Conservation (phyloP, 768 basidiomycete genomes). For the Thelephora ganbajun region DNA sequence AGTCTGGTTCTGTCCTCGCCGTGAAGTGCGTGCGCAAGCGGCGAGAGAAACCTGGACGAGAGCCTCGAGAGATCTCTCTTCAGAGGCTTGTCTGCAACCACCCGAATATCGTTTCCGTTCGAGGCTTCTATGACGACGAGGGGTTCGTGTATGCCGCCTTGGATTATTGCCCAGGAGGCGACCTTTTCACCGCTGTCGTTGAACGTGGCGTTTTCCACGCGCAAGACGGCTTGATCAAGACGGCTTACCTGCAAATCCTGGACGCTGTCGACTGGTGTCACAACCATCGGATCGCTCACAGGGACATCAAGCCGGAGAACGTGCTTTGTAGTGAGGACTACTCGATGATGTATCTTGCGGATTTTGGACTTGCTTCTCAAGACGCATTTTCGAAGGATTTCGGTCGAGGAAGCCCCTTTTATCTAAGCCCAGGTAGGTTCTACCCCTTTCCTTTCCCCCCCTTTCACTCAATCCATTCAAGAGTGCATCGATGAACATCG, state of each 20-base stretch:
- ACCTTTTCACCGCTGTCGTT: slow-evolving; percentile 29
- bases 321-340: slow-evolving; percentile 28
- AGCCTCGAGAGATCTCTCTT: slow-evolving; percentile 2
- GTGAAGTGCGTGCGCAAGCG: slow-evolving; percentile 14
- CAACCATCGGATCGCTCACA: slow-evolving; percentile 30
- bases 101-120: slow-evolving; percentile 6
- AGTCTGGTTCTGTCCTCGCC: slow-evolving; percentile 6
- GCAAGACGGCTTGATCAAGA: slow-evolving; percentile 28
- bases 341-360: slow-evolving; percentile 25
- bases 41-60: background rate
- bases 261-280: slow-evolving; percentile 35
- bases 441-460: background rate
- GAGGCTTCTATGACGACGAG: slow-evolving; percentile 1
- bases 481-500: slow-evolving; percentile 10
- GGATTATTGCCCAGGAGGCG: slow-evolving; percentile 17
- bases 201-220: slow-evolving; percentile 19
- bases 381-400: slow-evolving; percentile 9
- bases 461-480: background rate
- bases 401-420: slow-evolving; percentile 17
- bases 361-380: slow-evolving; percentile 29
- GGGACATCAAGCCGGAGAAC: slow-evolving; percentile 40
- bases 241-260: slow-evolving; percentile 33
- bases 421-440: slow-evolving; percentile 20
- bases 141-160: slow-evolving; percentile 14
- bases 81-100: slow-evolving; percentile 2